Conservation (phyloP, 352 stramenopile genomes). For the Pythium biforme region DNA sequence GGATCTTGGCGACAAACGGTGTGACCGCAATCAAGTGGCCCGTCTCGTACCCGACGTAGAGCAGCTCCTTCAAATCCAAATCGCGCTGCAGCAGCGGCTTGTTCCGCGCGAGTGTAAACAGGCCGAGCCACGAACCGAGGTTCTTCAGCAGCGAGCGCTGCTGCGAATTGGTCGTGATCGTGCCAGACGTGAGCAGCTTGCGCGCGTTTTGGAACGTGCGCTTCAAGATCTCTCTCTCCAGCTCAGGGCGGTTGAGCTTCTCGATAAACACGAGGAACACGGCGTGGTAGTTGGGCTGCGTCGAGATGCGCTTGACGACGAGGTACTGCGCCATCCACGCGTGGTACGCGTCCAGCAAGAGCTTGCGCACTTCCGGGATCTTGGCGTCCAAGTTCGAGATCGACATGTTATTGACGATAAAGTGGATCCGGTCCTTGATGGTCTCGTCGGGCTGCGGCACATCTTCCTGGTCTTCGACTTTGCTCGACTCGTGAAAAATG, state of each 20-base stretch:
- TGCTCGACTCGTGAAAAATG: slow-evolving; percentile 79
- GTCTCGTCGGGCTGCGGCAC: slow-evolving; percentile 75
- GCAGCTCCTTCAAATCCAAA: slow-evolving; percentile 97
- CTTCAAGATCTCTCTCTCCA: slow-evolving; percentile 94
- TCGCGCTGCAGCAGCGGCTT: slow-evolving; percentile 97
- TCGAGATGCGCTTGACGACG: slow-evolving; percentile 98
- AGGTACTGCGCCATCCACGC: slow-evolving; percentile 99
- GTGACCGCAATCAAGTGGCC: slow-evolving; percentile 98
- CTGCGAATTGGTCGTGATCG: slow-evolving; percentile 97
- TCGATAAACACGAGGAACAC: slow-evolving; percentile 98
- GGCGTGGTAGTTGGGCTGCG: slow-evolving; percentile 98
- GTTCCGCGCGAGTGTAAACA: slow-evolving; percentile 98
- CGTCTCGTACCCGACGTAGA: slow-evolving; percentile 95
- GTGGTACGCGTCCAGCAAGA: slow-evolving; percentile 93
- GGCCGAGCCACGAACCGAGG: slow-evolving; percentile 97
- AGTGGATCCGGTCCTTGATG: slow-evolving; percentile 97
- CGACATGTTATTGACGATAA: slow-evolving; percentile 99
- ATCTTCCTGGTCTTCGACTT: slow-evolving; percentile 57
- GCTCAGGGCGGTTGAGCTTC: slow-evolving; percentile 90
- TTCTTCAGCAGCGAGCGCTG: slow-evolving; percentile 99
- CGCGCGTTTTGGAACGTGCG: slow-evolving; percentile 95
- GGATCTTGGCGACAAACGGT: slow-evolving; percentile 98
- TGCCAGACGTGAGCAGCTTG: slow-evolving; percentile 95
- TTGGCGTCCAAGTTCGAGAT: slow-evolving; percentile 97
- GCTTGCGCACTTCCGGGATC: slow-evolving; percentile 94